Conservation (phyloP, 768 basidiomycete species). For the Leccinum boreale region DNA sequence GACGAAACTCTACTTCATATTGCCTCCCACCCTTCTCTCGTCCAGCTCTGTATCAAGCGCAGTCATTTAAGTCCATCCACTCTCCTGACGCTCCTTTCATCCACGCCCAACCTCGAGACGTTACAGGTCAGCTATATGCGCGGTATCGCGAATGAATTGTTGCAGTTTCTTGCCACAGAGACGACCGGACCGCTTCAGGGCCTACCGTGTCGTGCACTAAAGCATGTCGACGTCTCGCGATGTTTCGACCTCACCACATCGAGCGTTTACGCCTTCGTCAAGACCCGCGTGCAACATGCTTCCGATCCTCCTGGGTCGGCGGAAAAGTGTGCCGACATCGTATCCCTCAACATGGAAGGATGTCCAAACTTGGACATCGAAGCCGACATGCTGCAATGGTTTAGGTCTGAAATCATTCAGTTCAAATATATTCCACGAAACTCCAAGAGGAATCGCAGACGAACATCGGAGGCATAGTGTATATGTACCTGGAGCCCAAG, state of each 20-base stretch:
- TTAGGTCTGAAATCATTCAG: conserved; percentile 46
- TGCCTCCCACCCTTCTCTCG: conserved; percentile 30
- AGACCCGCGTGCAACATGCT: conserved; percentile 36
- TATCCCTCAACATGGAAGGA: conserved; percentile 49
- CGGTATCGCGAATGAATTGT: conserved; percentile 34
- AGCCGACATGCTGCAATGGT: conserved; percentile 54
- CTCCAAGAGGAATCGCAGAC: conserved; percentile 28
- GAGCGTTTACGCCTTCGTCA: conserved; percentile 52
- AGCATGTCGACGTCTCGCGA: conserved; percentile 53
- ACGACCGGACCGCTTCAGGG: conserved; percentile 8
- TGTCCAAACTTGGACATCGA: conserved; percentile 52
- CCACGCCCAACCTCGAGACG: conserved; percentile 37
- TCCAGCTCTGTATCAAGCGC: conserved; percentile 40
- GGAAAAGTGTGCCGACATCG: conserved; percentile 30
- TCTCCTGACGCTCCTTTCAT: conserved; percentile 32
- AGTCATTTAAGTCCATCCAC: conserved; percentile 24
- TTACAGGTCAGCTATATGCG: conserved; percentile 40
- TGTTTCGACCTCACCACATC: conserved; percentile 53
- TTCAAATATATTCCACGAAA: conserved; percentile 61
- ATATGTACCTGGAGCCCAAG: neutral
- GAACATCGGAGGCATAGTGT: conserved; percentile 1
- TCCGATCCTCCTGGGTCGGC: conserved; percentile 16
- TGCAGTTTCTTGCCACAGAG: conserved; percentile 39
- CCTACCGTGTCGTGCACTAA: conserved; percentile 44
- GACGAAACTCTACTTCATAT: conserved; percentile 24